Evolutionary conservation across 306 rosid genomes (phyloP), one percentile per base, ranked within the genome.

Genomic region (Quercus engelmannii): DNA sequence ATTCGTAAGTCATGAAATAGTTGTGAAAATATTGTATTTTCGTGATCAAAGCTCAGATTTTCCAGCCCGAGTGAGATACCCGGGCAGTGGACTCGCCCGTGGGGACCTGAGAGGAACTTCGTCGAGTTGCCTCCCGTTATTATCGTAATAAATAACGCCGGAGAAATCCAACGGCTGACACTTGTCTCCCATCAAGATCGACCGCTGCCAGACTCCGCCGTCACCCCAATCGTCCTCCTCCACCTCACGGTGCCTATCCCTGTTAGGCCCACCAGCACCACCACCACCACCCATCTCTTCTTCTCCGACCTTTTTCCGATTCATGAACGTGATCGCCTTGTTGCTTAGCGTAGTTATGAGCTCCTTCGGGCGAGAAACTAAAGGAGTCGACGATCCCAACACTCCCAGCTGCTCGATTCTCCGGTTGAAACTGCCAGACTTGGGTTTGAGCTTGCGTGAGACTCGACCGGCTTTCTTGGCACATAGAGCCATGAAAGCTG

Each of bases 191-290:
- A 93, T 91, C 80, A 91, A 17, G 52, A 91, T 96, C 79, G 91
- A 76, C 83, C 85, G 82, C 88, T 96, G 98, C 99, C 99, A 96
- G 7, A 96, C 95, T 25, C 99, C 99, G 1, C 95, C 99, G 82
- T 90, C 80, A 33, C 95, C 97, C 91, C 91, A 91, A 61, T 80
- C 54, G 1, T 49, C 54, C 54, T 12, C 87, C 1, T 78, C 84
- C 64, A 0, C 35, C 25, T 3, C 62, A 41, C 46, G 46, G 46
- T 41, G 46, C 46, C 46, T 41, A 41, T 41, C 11, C 46, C 8
- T 41, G 1, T 41, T 41, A 2, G 20, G 46, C 38, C 10, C 18
- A 4, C 59, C 49, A 4, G 20, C 57, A 9, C 1, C 85, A 15
- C n/a, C n/a, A n/a, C n/a, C 23, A 30, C 15, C 79, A 1, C 46